Evolutionary conservation across 2,329 filamentous ascomycete species (phyloP).

Genomic region (Alternaria viburni): DNA sequence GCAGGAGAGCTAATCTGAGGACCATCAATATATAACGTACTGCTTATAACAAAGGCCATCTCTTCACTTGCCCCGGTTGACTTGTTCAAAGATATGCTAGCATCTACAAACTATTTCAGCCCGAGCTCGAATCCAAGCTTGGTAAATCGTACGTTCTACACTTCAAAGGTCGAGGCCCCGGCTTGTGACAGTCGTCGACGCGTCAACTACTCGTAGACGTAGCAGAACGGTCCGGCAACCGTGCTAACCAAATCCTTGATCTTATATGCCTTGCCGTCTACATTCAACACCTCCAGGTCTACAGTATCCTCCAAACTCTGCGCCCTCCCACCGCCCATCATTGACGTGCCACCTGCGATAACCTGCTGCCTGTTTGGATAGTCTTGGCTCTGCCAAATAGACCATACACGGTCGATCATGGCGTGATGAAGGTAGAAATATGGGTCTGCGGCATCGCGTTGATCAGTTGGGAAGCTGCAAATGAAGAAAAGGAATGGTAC

Average conservation of each 20-base stretch:
- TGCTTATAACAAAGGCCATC: not conserved
- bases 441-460: conserved; percentile 42
- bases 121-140: not conserved
- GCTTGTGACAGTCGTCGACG: not conserved
- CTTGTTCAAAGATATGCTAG: not conserved
- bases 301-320: conserved; percentile 42
- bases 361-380: conserved; percentile 47
- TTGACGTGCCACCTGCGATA: conserved; percentile 54
- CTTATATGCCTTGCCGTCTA: conserved; percentile 43
- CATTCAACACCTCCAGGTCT: conserved; percentile 48
- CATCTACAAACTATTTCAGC: not conserved
- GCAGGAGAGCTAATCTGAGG: conserved; percentile 48
- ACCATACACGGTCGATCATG: conserved; percentile 58
- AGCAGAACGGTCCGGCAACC: conserved; percentile 56
- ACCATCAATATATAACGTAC: conserved; percentile 18
- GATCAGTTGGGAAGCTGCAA: not conserved
- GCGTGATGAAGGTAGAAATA: conserved; percentile 58
- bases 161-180: not conserved
- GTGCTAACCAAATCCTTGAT: conserved; percentile 56
- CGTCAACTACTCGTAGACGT: conserved; percentile 48
- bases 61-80: not conserved
- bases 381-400: conserved; percentile 58
- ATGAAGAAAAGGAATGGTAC: not conserved
- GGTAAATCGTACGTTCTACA: not conserved
- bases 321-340: conserved; percentile 38